Base-by-base conservation (phyloP, 1,284 basidiomycete genomes). In the Ganoderma resinaceum region DNA sequence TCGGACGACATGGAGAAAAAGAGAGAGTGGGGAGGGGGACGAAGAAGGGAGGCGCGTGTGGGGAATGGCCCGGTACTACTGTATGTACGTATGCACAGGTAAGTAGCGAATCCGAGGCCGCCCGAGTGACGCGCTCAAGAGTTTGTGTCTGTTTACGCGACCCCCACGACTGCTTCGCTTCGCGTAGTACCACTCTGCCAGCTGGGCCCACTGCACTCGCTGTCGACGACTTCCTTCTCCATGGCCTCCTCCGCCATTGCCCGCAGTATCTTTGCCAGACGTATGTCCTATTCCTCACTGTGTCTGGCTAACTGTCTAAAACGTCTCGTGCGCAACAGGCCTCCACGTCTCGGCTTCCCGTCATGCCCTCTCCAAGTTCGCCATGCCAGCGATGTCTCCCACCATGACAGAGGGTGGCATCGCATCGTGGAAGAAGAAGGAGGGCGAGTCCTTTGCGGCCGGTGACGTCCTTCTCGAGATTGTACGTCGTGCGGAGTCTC, bases 331-430 rank as follows among this genome's bases (percentile, higher is more conserved):
- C 68, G 61, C 61, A 63, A 61, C 78, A 97, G 96, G 91, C 76
- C 83, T 98, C 69, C 95, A 96, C 84, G 86, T 88, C 75, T 95
- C 96, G 61, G 87, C 91, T 69, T 87, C 90, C 71, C 84, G 91
- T 74, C 84, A 88, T 82, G 96, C 93, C 60, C 89, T 98, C 73
- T 86, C 91, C 74, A 95, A 92, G 81, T 98, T 99, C 85, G 86
- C 92, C 75, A 98, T 99, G 97, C 97, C 97, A 68, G 97, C 96
- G 76, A 99, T 99, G 98, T 98, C 96, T 74, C 97, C 97, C 62
- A 99, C 97, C 71, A 99, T 99, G 97, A 97, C 96, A 14, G 97
- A 99, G 85, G 98, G 98, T 75, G 98, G 97, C 74, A 98, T 99
- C 80, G 94, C 97, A 62, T 86, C 87, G 57, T 99, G 98, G 98